These are phyloP conservation scores for Tricladium varicosporioides DNA, from an alignment of 2,329 filamentous ascomycete genomes.

Conservation along the genomic window DNA sequence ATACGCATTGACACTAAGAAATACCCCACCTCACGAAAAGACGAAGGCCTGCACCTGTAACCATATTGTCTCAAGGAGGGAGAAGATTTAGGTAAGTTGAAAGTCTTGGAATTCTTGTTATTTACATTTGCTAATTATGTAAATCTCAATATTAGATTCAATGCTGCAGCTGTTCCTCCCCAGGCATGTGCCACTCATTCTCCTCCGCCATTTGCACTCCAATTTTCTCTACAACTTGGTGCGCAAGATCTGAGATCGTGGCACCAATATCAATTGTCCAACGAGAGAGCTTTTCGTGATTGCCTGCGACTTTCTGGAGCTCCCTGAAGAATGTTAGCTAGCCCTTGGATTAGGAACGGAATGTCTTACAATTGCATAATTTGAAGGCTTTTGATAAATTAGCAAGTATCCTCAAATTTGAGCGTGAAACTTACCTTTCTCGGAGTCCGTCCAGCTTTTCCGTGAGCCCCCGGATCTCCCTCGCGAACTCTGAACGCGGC, in stretches of 20 bases:
- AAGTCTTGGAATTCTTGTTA: neutral
- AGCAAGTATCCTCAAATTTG: neutral
- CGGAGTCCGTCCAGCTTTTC: neutral
- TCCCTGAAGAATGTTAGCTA: neutral
- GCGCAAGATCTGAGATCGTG: neutral
- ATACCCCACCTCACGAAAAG: neutral
- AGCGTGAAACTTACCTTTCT: neutral
- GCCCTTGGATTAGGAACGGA: neutral
- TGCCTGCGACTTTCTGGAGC: neutral
- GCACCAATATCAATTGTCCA: neutral
- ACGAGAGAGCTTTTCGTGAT: neutral
- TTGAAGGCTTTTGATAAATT: neutral
- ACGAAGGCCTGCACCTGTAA: neutral
- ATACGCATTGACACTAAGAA: neutral
- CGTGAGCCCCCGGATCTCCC: neutral
- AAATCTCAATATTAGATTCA: neutral
- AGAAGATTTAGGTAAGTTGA: neutral
- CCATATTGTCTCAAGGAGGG: neutral
- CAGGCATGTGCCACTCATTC: neutral
- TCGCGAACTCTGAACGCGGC: neutral
- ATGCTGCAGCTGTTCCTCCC: neutral
- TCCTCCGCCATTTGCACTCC: neutral
- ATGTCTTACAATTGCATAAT: neutral
- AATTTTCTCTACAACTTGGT: neutral
- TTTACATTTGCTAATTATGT: neutral